A percentile compares a stretch with the other conserved stretches of the same genome.
These are phyloP conservation scores for Xylaria sp. DNA, from an alignment of 2,329 filamentous ascomycete species.

Conservation along the genomic window DNA sequence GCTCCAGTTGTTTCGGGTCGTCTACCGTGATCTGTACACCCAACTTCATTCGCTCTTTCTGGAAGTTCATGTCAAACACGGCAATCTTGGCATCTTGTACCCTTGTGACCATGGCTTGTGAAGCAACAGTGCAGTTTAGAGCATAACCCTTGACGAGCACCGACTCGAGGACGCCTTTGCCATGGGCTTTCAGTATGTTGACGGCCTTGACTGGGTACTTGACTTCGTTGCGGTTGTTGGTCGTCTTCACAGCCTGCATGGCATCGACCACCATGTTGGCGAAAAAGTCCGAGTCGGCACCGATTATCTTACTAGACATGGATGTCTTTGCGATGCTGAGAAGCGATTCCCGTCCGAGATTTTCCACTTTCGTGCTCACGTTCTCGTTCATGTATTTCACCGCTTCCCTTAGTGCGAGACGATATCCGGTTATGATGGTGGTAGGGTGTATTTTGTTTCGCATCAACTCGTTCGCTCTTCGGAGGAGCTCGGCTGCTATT, in stretches of 20 bases:
- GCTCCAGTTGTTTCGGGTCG: slow-evolving; percentile 95
- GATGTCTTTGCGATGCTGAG: slow-evolving; percentile 97
- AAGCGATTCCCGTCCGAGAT: slow-evolving; percentile 88
- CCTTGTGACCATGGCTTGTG: slow-evolving; percentile 95
- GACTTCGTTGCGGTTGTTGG: slow-evolving; percentile 87
- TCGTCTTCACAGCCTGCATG: slow-evolving; percentile 93
- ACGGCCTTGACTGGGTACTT: slow-evolving; percentile 99
- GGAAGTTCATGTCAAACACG: slow-evolving; percentile 95
- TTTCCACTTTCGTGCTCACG: slow-evolving; percentile 94
- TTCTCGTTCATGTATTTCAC: slow-evolving; percentile 99
- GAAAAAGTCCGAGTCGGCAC: slow-evolving; percentile 95
- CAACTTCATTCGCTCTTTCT: slow-evolving; percentile 99
- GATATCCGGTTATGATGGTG: slow-evolving; percentile 98
- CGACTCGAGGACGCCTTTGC: slow-evolving; percentile 90
- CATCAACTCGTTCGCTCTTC: slow-evolving; percentile 96
- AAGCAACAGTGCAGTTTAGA: slow-evolving; percentile 97
- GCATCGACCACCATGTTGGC: slow-evolving; percentile 97
- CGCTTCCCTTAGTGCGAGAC: slow-evolving; percentile 92
- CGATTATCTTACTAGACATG: slow-evolving; percentile 99
- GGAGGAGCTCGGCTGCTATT: slow-evolving; percentile 93
- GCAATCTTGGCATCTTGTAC: slow-evolving; percentile 96
- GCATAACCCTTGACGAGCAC: slow-evolving; percentile 95
- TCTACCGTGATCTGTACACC: slow-evolving; percentile 98
- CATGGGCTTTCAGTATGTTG: slow-evolving; percentile 98
- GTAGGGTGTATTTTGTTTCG: slow-evolving; percentile 99